Evolutionary conservation across 768 basidiomycete species (phyloP).

Genomic region (Rhodotorula sphaerocarpa): DNA sequence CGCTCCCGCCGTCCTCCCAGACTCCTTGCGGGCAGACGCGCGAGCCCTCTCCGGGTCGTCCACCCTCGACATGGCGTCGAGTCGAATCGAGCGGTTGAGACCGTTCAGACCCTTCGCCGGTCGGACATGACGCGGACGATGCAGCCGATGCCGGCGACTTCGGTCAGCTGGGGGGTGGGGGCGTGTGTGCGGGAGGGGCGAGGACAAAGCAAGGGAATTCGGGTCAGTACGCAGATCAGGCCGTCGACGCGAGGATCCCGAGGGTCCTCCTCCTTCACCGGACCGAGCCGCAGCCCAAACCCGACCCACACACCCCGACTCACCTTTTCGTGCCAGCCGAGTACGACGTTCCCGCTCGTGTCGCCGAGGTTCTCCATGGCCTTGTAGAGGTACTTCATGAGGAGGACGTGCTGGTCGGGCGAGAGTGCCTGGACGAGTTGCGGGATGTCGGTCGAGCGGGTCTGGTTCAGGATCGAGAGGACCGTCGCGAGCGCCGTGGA

Average conservation of each 20-base stretch:
- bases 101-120: constrained; percentile 50
- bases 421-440: constrained; percentile 59
- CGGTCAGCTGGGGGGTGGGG: constrained; percentile 76
- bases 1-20: no score
- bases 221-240: no score
- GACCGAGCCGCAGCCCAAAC: background rate
- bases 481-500: constrained; percentile 68
- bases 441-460: constrained; percentile 78
- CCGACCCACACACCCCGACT: constrained; percentile 14
- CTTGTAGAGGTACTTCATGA: constrained; percentile 99
- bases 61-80: background rate
- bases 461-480: constrained; percentile 84
- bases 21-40: no score
- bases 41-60: no score
- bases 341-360: constrained; percentile 56
- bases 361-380: constrained; percentile 63
- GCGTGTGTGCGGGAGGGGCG: no score
- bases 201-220: no score
- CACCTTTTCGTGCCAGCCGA: constrained; percentile 97
- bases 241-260: no score
- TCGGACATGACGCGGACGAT: constrained; percentile 82
- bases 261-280: no score
- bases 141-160: constrained; percentile 85
- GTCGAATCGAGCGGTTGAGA: no score
- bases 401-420: constrained; percentile 42